A percentile compares a stretch with the other conserved stretches of the same genome.
These are phyloP conservation scores for Posidonia oceanica DNA, from an alignment of 116 monocot genomes.

Conservation along the genomic window DNA sequence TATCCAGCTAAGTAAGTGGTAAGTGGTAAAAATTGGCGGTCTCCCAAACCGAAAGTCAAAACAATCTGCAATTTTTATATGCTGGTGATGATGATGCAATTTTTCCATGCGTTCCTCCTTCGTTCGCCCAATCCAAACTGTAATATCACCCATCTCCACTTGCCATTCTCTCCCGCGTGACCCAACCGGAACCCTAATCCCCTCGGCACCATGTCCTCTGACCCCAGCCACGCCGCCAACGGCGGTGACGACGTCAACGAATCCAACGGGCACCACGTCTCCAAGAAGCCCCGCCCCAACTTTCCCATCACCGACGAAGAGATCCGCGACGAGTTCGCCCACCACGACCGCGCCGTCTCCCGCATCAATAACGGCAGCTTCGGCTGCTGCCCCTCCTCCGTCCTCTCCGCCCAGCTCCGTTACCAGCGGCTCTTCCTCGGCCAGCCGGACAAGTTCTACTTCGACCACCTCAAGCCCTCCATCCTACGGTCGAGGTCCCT, in stretches of 20 bases:
- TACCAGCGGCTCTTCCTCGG: conserved; percentile 22
- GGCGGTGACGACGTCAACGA: background rate
- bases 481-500: conserved; percentile 17
- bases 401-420: conserved; percentile 23
- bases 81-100: no score
- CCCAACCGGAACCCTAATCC: background rate
- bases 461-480: conserved; percentile 25
- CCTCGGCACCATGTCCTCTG: background rate
- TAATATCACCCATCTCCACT: no score
- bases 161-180: no score
- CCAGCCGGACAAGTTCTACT: conserved; percentile 36
- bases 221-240: background rate
- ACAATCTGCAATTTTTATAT: no score
- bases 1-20: no score
- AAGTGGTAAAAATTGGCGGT: no score
- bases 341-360: conserved; percentile 31
- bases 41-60: no score
- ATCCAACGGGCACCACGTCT: conserved; percentile 13
- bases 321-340: conserved; percentile 23
- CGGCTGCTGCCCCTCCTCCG: conserved; percentile 29
- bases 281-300: conserved; percentile 9
- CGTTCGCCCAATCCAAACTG: no score
- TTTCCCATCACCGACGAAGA: conserved; percentile 16
- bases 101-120: no score
- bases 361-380: conserved; percentile 48